Evolutionary conservation across 768 basidiomycete species (phyloP).

Genomic region (Phylloporus arenicola): DNA sequence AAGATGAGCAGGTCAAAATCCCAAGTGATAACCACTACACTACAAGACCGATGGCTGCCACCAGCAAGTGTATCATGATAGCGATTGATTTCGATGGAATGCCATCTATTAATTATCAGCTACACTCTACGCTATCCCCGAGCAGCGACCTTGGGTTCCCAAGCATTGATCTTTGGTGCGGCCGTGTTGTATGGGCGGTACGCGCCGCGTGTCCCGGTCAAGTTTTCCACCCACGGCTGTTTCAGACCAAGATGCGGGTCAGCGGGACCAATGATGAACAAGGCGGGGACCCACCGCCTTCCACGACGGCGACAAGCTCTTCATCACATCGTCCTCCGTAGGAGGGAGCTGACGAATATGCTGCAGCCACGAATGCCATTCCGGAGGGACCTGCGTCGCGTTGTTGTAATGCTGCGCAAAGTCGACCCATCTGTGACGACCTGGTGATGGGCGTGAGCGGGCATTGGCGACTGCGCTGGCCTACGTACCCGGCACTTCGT

Average conservation of each 20-base stretch:
- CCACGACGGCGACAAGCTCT: conserved; percentile 71
- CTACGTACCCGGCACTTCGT: conserved; percentile 79
- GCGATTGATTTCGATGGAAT: not conserved
- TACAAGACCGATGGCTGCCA: conserved; percentile 13
- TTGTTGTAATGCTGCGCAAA: conserved; percentile 87
- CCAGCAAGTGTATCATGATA: not conserved
- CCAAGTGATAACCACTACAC: conserved; percentile 27
- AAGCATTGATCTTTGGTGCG: conserved; percentile 73
- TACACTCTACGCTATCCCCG: conserved; percentile 32
- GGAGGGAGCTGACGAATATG: conserved; percentile 88
- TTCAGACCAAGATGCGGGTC: not conserved
- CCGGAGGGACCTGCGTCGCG: conserved; percentile 89
- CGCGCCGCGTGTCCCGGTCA: conserved; percentile 90
- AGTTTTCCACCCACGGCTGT: conserved; percentile 80
- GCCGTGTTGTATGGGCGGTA: conserved; percentile 87
- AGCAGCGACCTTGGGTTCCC: conserved; percentile 68
- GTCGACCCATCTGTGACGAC: conserved; percentile 97
- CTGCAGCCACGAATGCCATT: conserved; percentile 95
- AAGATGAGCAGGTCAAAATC: conserved; percentile 18
- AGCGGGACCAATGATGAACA: not conserved
- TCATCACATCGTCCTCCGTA: conserved; percentile 64
- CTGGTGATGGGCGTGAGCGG: conserved; percentile 33
- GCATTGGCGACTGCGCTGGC: not conserved
- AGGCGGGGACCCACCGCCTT: conserved; percentile 59
- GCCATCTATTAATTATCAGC: not conserved